These are phyloP conservation scores for Guillardia theta DNA, from an alignment of 78 protist genomes.

Conservation along the genomic window DNA sequence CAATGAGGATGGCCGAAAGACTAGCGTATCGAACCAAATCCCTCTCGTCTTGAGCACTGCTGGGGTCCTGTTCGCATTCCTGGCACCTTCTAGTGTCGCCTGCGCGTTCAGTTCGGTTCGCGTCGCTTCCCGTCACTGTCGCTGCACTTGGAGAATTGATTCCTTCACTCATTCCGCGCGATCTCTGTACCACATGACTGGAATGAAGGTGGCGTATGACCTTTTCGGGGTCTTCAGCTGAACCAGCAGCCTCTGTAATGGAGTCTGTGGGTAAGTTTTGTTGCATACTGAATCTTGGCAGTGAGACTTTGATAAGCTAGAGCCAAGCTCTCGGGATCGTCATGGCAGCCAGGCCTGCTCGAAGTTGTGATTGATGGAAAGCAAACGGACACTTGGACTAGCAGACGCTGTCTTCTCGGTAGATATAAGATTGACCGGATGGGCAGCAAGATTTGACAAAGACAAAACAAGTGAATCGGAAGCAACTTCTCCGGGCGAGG, in stretches of 20 bases:
- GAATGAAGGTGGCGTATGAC: too few species aligned
- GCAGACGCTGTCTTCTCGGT: not conserved
- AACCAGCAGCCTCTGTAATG: not conserved
- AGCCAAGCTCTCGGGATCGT: not conserved
- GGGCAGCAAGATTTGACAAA: too few species aligned
- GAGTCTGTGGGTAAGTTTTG: not conserved
- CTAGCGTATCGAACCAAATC: too few species aligned
- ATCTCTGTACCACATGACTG: too few species aligned
- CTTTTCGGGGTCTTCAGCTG: not conserved
- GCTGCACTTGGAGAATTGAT: not conserved
- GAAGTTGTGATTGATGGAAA: not conserved
- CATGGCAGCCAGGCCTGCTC: slow-evolving; percentile 16
- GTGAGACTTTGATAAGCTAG: not conserved
- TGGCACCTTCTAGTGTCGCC: too few species aligned
- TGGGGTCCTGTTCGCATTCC: too few species aligned
- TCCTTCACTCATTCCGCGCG: too few species aligned
- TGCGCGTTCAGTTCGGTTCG: not conserved
- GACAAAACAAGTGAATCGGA: too few species aligned
- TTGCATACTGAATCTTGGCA: not conserved
- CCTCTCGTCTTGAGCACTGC: too few species aligned
- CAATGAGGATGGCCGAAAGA: too few species aligned
- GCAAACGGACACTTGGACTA: not conserved
- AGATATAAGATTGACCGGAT: too few species aligned
- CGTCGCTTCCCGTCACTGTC: not conserved
- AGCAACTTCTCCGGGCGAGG: too few species aligned